phyloP scores from a whole-genome alignment of 2,329 filamentous ascomycete genomes.

The Sporothrix humicola region DNA sequence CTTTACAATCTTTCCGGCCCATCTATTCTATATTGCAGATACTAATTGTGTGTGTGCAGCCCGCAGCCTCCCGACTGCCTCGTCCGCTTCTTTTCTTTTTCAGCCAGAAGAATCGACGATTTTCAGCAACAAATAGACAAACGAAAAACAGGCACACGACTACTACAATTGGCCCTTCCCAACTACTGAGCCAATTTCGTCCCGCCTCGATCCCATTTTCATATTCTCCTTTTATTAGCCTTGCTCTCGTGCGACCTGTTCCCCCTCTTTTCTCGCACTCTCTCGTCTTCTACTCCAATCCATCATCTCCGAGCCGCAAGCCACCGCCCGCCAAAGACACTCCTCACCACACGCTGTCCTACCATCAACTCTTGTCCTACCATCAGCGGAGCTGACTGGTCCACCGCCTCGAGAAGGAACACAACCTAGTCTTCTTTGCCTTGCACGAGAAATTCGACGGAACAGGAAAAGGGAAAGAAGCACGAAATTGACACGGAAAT shows the following conservation, averaged over 20 bases:
- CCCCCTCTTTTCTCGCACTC: constrained; percentile 9
- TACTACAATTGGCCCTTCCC: neutral
- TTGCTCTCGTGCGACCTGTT: constrained; percentile 25
- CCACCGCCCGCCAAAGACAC: constrained; percentile 28
- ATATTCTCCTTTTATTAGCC: constrained; percentile 15
- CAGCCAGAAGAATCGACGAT: constrained; percentile 22
- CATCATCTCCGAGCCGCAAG: constrained; percentile 33
- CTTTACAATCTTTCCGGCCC: neutral
- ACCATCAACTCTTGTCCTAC: constrained; percentile 26
- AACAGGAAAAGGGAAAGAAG: neutral
- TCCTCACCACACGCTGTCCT: constrained; percentile 30
- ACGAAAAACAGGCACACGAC: constrained; percentile 28
- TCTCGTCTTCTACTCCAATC: constrained; percentile 28
- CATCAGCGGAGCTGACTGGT: constrained; percentile 26
- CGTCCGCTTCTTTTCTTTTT: constrained; percentile 14
- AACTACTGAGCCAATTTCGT: constrained; percentile 8
- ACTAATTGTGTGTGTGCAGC: constrained; percentile 28
- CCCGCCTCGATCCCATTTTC: neutral
- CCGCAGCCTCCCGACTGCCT: constrained; percentile 30
- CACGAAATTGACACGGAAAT: neutral
- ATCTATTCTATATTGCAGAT: constrained; percentile 20
- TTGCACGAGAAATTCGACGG: neutral
- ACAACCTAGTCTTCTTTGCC: neutral
- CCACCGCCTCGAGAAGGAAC: neutral
- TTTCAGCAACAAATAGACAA: constrained; percentile 20